Evolutionary conservation across 257 asterid species (phyloP).

Genomic region (Lavandula angustifolia): DNA sequence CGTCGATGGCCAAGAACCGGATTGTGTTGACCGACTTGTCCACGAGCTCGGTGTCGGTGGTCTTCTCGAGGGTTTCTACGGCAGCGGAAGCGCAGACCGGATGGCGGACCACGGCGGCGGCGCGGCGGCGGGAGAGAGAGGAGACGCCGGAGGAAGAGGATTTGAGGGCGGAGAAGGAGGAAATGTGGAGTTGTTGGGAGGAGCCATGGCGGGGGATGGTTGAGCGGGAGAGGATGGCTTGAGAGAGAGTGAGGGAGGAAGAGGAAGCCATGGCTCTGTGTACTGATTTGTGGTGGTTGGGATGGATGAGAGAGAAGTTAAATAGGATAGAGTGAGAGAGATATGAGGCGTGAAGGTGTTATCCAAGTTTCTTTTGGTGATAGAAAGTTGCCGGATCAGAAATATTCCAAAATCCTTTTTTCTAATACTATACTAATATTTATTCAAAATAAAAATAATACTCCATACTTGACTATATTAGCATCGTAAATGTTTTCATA

Average conservation of each 20-base stretch:
- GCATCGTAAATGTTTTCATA: too few relatives aligned
- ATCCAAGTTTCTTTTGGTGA: conserved; percentile 21
- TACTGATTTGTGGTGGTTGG: conserved; percentile 22
- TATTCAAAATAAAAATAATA: too few relatives aligned
- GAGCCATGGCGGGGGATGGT: conserved; percentile 63
- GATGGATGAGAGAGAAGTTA: conserved; percentile 21
- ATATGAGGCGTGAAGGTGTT: conserved; percentile 29
- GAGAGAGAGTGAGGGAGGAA: conserved; percentile 86
- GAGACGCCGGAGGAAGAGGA: conserved; percentile 40
- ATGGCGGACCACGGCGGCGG: conserved; percentile 33
- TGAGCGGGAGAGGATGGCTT: conserved; percentile 76
- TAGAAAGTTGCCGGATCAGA: conserved; percentile 6
- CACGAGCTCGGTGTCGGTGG: conserved; percentile 60
- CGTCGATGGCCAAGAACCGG: conserved; percentile 78
- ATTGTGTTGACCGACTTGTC: conserved; percentile 83
- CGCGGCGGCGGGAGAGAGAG: conserved; percentile 40
- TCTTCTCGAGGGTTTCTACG: conserved; percentile 67
- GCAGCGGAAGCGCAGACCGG: conserved; percentile 57
- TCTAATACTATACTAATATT: neutral
- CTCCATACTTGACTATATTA: too few relatives aligned
- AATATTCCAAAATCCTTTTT: conserved; percentile 17
- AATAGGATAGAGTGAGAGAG: conserved; percentile 25
- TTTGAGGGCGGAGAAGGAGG: conserved; percentile 61
- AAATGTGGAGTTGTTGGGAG: conserved; percentile 36
- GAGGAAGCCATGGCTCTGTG: conserved; percentile 76